Conservation (phyloP, 1,284 basidiomycete species). For the Naganishia albida region DNA sequence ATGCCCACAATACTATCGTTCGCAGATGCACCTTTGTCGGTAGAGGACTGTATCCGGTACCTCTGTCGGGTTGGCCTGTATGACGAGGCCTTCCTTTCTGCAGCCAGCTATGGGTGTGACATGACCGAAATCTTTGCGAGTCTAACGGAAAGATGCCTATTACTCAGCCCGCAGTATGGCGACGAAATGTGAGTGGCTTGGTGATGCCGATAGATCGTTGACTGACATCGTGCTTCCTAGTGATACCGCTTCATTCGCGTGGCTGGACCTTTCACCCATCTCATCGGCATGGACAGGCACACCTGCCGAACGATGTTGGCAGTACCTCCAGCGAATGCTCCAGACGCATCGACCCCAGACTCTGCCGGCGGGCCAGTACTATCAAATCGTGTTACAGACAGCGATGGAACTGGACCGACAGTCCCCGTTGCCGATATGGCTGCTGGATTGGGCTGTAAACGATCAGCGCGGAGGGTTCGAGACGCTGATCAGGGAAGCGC, state of each 20-base stretch:
- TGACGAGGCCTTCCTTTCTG: constrained; percentile 75
- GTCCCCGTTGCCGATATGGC: constrained; percentile 69
- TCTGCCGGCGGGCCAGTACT: not conserved
- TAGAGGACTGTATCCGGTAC: constrained; percentile 73
- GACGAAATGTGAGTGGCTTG: constrained; percentile 27
- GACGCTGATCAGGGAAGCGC: constrained; percentile 40
- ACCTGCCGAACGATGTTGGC: constrained; percentile 77
- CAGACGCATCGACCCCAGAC: constrained; percentile 9
- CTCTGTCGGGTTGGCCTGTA: constrained; percentile 78
- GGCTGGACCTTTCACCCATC: constrained; percentile 74
- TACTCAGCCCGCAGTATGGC: constrained; percentile 44
- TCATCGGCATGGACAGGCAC: constrained; percentile 80
- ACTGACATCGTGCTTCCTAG: constrained; percentile 49
- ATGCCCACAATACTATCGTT: constrained; percentile 16
- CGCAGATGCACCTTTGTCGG: constrained; percentile 66
- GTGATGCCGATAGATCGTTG: constrained; percentile 30
- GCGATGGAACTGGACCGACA: constrained; percentile 17
- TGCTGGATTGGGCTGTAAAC: constrained; percentile 60
- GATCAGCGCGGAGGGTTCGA: constrained; percentile 41
- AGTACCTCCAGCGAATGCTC: constrained; percentile 62
- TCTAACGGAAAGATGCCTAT: constrained; percentile 75
- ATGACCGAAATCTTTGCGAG: constrained; percentile 81
- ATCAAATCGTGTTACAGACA: constrained; percentile 15
- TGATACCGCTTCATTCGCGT: constrained; percentile 68
- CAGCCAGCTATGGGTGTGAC: constrained; percentile 75